Percentiles rank a stretch among this genome's conserved stretches.
These are phyloP conservation scores for Sphaerulina populicola DNA, from an alignment of 2,329 filamentous ascomycete species.

Conservation along the genomic window DNA sequence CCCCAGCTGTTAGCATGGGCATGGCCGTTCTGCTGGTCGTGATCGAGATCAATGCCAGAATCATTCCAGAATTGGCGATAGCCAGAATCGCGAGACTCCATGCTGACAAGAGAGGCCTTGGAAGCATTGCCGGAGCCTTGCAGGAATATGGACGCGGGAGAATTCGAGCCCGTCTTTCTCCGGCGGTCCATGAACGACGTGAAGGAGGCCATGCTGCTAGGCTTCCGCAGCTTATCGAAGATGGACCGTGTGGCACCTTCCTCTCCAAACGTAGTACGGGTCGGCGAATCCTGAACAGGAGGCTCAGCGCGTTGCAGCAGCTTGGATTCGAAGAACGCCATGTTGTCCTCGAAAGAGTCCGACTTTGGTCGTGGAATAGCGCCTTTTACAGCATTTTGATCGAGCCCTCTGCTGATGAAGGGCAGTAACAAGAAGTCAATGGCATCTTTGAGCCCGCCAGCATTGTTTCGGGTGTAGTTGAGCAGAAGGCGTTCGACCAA, in stretches of 20 bases:
- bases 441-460: constrained; percentile 86
- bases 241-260: constrained; percentile 71
- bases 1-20: constrained; percentile 42
- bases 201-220: constrained; percentile 86
- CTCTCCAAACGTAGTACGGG: constrained; percentile 70
- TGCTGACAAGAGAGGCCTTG: constrained; percentile 89
- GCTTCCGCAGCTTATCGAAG: constrained; percentile 88
- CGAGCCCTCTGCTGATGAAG: constrained; percentile 80
- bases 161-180: constrained; percentile 86
- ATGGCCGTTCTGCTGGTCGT: constrained; percentile 48
- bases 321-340: constrained; percentile 96
- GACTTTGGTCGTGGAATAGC: constrained; percentile 97
- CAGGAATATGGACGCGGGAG: constrained; percentile 70
- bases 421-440: constrained; percentile 87
- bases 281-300: constrained; percentile 75
- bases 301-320: constrained; percentile 85
- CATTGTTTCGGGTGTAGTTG: constrained; percentile 89
- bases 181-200: constrained; percentile 90
- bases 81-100: constrained; percentile 89
- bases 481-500: constrained; percentile 42
- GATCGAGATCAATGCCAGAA: constrained; percentile 90
- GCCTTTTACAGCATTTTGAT: constrained; percentile 77
- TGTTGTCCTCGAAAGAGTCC: constrained; percentile 93
- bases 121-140: constrained; percentile 76
- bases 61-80: constrained; percentile 98